Percentiles rank a stretch among this genome's conserved stretches.
These are phyloP conservation scores for Mycena amicta DNA, from an alignment of 768 basidiomycete species.

Conservation along the genomic window DNA sequence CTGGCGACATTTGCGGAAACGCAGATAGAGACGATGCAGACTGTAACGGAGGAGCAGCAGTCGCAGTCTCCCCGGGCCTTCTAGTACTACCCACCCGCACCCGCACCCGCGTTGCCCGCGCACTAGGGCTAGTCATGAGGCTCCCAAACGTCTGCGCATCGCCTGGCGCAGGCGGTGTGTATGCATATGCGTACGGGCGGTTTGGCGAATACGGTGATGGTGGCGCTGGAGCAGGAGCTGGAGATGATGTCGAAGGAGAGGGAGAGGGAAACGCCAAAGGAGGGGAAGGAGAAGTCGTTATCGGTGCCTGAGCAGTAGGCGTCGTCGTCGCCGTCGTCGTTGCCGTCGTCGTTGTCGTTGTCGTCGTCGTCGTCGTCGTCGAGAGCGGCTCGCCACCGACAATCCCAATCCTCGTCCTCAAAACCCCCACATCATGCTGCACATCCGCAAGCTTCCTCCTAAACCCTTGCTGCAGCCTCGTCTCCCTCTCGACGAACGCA, in stretches of 20 bases:
- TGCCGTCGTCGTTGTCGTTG: neutral
- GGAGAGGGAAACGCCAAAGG: neutral
- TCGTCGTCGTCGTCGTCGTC: neutral
- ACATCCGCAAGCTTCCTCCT: conserved; percentile 68
- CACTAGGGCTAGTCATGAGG: conserved; percentile 66
- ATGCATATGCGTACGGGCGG: conserved; percentile 25
- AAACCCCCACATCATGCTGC: conserved; percentile 71
- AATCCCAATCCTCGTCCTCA: conserved; percentile 43
- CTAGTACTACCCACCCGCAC: too few species aligned
- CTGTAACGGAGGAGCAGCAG: too few species aligned
- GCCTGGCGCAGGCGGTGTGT: conserved; percentile 31
- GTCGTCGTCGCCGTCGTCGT: neutral
- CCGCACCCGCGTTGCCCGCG: too few species aligned
- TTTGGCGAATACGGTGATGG: neutral
- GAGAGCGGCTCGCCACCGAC: neutral
- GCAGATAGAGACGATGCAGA: too few species aligned
- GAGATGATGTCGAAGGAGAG: neutral
- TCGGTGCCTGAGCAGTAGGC: too few species aligned
- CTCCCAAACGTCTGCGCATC: conserved; percentile 66
- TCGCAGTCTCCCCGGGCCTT: too few species aligned
- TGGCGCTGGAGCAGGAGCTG: neutral
- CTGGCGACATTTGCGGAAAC: too few species aligned
- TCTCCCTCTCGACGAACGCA: conserved; percentile 54
- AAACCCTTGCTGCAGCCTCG: conserved; percentile 52
- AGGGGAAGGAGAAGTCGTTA: too few species aligned